phyloP scores from a whole-genome alignment of 805 yeast genomes.

The Candida quercuum region DNA sequence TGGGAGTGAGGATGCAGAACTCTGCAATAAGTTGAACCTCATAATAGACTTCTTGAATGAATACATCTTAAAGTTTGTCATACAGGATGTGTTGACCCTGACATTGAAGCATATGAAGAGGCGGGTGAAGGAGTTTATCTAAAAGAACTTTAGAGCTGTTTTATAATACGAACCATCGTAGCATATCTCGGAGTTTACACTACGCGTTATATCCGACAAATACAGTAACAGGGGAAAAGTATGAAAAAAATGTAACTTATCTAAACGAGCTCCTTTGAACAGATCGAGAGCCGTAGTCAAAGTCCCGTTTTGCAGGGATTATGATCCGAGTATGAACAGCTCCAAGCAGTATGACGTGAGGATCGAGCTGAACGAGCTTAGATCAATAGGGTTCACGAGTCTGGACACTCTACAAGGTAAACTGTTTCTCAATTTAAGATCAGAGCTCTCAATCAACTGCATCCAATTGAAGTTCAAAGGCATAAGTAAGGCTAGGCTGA shows the following conservation, averaged over 20 bases:
- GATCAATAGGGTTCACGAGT: conserved; percentile 32
- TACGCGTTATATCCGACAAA: too few relatives aligned
- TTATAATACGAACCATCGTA: too few relatives aligned
- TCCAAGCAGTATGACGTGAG: conserved; percentile 4
- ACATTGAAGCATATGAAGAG: conserved; percentile 1
- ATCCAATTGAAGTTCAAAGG: conserved; percentile 50
- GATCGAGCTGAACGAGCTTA: conserved; percentile 4
- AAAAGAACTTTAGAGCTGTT: too few relatives aligned
- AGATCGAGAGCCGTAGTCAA: too few relatives aligned
- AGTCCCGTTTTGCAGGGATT: not conserved
- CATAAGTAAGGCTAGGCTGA: conserved; percentile 33
- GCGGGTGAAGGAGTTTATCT: not conserved
- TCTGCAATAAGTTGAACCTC: conserved; percentile 1
- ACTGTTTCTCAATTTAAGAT: conserved; percentile 33
- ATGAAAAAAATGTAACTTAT: too few relatives aligned
- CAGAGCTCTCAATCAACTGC: conserved; percentile 34
- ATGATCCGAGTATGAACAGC: not conserved
- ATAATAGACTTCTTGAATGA: conserved; percentile 6
- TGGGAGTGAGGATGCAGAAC: conserved; percentile 2
- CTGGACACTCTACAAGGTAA: conserved; percentile 38
- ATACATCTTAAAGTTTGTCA: conserved; percentile 9
- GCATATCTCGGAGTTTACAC: too few relatives aligned
- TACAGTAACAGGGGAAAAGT: too few relatives aligned
- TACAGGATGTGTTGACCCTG: conserved; percentile 4
- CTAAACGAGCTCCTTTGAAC: too few relatives aligned